Conservation (phyloP, 176 grass and related monocot genomes). For the Carex cristatella region DNA sequence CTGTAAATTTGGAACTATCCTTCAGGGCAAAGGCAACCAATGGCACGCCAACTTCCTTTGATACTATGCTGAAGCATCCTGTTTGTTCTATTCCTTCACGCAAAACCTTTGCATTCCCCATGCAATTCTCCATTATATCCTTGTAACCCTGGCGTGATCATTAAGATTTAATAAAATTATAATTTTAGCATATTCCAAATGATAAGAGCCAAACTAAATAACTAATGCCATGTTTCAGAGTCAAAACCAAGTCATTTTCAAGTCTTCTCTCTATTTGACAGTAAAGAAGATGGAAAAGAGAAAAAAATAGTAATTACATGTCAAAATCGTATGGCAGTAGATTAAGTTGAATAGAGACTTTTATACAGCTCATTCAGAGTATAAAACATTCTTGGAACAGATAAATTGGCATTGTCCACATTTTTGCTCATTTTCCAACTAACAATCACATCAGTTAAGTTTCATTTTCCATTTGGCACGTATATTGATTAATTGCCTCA, state of each 20-base stretch:
- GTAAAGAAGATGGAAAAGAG: neutral
- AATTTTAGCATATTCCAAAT: neutral
- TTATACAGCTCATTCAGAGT: neutral
- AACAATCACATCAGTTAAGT: neutral
- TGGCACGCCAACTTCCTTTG: slow-evolving; percentile 67
- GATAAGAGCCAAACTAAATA: neutral
- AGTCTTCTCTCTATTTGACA: neutral
- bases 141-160: slow-evolving; percentile 55
- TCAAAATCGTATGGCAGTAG: neutral
- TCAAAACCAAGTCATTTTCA: neutral
- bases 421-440: neutral
- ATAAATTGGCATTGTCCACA: neutral
- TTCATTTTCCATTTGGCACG: neutral
- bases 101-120: slow-evolving; percentile 36
- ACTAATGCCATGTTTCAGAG: neutral
- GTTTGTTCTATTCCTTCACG: slow-evolving; percentile 41
- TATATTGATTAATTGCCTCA: neutral
- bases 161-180: neutral
- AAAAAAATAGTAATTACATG: neutral
- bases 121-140: slow-evolving; percentile 73
- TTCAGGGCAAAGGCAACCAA: slow-evolving; percentile 65
- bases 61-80: slow-evolving; percentile 49
- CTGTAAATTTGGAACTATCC: slow-evolving; percentile 38
- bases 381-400: neutral
- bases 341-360: neutral